Conservation (phyloP, 2,329 filamentous ascomycete genomes). For the Trichophyton verrucosum region DNA sequence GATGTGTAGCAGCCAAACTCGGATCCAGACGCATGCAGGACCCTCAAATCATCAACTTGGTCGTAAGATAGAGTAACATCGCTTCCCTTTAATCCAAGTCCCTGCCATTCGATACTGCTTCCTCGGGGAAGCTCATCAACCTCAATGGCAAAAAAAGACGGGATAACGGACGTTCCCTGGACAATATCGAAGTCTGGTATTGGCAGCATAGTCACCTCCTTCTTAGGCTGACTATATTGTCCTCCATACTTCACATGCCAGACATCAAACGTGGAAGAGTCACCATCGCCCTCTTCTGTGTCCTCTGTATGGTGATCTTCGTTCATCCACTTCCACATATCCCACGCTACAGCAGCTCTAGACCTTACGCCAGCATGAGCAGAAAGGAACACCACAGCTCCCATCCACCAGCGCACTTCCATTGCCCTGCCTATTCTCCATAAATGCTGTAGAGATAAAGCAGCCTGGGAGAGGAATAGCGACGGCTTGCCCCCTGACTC, state of each 20-base stretch:
- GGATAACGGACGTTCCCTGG: slow-evolving; percentile 26
- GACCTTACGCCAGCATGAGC: slow-evolving; percentile 22
- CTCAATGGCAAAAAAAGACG: slow-evolving; percentile 63
- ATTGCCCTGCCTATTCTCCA: slow-evolving; percentile 67
- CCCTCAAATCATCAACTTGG: slow-evolving; percentile 14
- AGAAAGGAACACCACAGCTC: slow-evolving; percentile 62
- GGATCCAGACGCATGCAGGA: slow-evolving; percentile 16
- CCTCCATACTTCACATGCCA: slow-evolving; percentile 46
- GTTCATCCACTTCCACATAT: slow-evolving; percentile 36
- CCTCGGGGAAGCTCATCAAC: slow-evolving; percentile 63
- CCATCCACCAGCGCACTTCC: slow-evolving; percentile 61
- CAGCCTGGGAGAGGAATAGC: slow-evolving; percentile 46
- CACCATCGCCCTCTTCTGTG: slow-evolving; percentile 22
- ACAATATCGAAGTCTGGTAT: slow-evolving; percentile 21
- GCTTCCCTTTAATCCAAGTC: slow-evolving; percentile 44
- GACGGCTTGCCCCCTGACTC: slow-evolving; percentile 16
- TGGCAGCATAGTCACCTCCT: slow-evolving; percentile 15
- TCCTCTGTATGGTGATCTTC: slow-evolving; percentile 10
- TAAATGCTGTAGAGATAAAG: slow-evolving; percentile 74
- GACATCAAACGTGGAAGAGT: slow-evolving; percentile 29
- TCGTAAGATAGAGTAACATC: slow-evolving; percentile 16
- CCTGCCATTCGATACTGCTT: slow-evolving; percentile 74
- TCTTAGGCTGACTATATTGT: slow-evolving; percentile 33
- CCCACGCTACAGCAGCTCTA: slow-evolving; percentile 29
- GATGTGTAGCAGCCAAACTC: slow-evolving; percentile 16